A percentile compares a stretch with the other conserved stretches of the same genome.
Evolutionary conservation across 2,329 filamentous ascomycete genomes (phyloP).

Genomic region (Xylaria sp.): DNA sequence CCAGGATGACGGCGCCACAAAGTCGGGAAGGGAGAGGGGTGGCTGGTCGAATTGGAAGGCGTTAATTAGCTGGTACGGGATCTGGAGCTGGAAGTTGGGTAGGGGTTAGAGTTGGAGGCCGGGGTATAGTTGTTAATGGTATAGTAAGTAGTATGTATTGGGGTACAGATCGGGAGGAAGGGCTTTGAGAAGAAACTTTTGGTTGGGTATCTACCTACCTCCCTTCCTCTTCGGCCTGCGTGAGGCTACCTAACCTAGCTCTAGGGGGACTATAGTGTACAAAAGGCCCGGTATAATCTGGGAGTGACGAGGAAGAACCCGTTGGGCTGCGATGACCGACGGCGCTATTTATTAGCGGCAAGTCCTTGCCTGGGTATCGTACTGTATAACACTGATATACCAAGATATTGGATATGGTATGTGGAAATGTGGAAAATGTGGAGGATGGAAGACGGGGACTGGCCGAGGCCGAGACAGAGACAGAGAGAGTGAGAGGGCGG

Average conservation of each 20-base stretch:
- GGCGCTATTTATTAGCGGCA: slow-evolving; percentile 30
- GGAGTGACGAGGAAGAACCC: slow-evolving; percentile 8
- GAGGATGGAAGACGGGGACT: background rate
- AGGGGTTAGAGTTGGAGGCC: background rate
- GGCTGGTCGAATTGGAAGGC: slow-evolving; percentile 18
- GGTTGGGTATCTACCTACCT: background rate
- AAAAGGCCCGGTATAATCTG: slow-evolving; percentile 1
- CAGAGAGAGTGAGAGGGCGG: too few species aligned
- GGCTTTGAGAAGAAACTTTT: background rate
- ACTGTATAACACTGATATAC: slow-evolving; percentile 1
- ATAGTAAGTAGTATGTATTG: background rate
- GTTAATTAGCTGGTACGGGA: slow-evolving; percentile 2
- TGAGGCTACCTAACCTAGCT: slow-evolving; percentile 13
- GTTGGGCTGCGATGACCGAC: slow-evolving; percentile 8
- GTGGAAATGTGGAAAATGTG: slow-evolving; percentile 1
- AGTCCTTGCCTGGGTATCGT: slow-evolving; percentile 26
- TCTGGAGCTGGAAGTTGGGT: slow-evolving; percentile 1
- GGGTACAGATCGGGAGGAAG: background rate
- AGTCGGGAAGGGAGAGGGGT: slow-evolving; percentile 3
- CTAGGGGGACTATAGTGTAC: background rate
- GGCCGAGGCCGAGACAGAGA: background rate
- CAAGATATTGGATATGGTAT: slow-evolving; percentile 11
- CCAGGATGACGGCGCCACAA: slow-evolving; percentile 5
- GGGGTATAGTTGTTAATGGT: background rate
- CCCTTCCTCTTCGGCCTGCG: slow-evolving; percentile 3